Evolutionary conservation across 1,284 basidiomycete genomes (phyloP).

Genomic region (Sporisorium iseilematis-ciliati): DNA sequence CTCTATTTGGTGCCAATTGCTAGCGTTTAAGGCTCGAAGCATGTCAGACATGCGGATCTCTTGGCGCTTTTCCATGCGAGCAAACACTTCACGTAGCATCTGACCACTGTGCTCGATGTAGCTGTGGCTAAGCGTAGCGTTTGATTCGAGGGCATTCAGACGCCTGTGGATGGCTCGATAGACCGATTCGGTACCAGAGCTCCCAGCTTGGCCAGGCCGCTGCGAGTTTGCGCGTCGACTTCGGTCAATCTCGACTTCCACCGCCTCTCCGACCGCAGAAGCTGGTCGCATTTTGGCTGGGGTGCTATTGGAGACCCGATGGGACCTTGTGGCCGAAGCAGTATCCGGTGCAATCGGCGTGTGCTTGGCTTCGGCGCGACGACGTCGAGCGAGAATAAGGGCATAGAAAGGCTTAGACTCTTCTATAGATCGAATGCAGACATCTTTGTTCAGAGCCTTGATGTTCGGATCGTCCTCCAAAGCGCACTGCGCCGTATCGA

Average conservation of each 20-base stretch:
- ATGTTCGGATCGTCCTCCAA: slow-evolving; percentile 18
- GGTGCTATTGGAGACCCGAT: not conserved
- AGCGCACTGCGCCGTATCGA: slow-evolving; percentile 15
- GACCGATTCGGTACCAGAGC: slow-evolving; percentile 77
- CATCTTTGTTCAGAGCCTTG: not conserved
- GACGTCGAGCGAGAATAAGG: not conserved
- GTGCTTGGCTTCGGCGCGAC: not conserved
- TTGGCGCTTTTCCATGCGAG: slow-evolving; percentile 75
- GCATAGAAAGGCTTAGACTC: slow-evolving; percentile 15
- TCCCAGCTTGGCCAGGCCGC: slow-evolving; percentile 10
- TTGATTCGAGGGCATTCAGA: slow-evolving; percentile 84
- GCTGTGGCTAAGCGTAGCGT: slow-evolving; percentile 85
- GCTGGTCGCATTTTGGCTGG: not conserved
- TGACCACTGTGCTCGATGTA: slow-evolving; percentile 92
- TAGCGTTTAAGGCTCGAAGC: slow-evolving; percentile 73
- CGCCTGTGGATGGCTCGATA: slow-evolving; percentile 97
- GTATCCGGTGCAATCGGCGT: not conserved
- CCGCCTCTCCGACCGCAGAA: not conserved
- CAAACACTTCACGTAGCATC: slow-evolving; percentile 81
- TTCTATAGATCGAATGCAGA: slow-evolving; percentile 11
- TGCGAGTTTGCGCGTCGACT: slow-evolving; percentile 17
- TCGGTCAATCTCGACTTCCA: slow-evolving; percentile 13
- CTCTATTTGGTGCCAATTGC: slow-evolving; percentile 73
- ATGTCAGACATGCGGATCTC: slow-evolving; percentile 75
- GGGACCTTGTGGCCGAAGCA: not conserved